A percentile compares a stretch with the other conserved stretches of the same genome.
These are phyloP conservation scores for Tieghemostelium lacteum DNA, from an alignment of 78 protist genomes.

Conservation along the genomic window DNA sequence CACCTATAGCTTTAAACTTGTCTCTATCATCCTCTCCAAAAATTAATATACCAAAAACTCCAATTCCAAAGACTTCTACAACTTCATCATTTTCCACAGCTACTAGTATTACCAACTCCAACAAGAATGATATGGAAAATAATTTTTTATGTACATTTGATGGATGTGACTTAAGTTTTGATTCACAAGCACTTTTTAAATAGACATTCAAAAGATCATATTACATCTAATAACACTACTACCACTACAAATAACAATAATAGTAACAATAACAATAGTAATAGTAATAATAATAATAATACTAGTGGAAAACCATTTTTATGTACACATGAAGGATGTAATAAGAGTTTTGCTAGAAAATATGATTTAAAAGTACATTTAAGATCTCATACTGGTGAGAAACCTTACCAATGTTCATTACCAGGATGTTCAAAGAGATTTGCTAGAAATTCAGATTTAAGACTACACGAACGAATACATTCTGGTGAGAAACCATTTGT, in stretches of 20 bases:
- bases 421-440: constrained; percentile 83
- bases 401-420: constrained; percentile 76
- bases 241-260: no score
- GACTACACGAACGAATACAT: constrained; percentile 81
- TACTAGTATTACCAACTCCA: background rate
- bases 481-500: constrained; percentile 84
- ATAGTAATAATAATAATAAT: no score
- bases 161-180: constrained; percentile 39
- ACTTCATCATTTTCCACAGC: background rate
- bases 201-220: constrained; percentile 71
- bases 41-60: background rate
- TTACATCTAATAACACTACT: no score
- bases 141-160: constrained; percentile 19
- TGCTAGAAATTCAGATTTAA: constrained; percentile 55
- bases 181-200: constrained; percentile 53
- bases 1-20: background rate
- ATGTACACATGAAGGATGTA: constrained; percentile 73
- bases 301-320: constrained; percentile 76
- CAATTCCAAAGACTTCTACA: background rate
- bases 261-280: no score
- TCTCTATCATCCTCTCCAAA: background rate
- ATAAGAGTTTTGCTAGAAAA: constrained; percentile 51
- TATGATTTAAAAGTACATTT: constrained; percentile 83
- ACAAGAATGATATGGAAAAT: background rate
- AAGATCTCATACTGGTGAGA: constrained; percentile 89